These are phyloP conservation scores for button mushroom (Agaricus bisporus) DNA, from an alignment of 768 basidiomycete genomes.

Conservation along the genomic window DNA sequence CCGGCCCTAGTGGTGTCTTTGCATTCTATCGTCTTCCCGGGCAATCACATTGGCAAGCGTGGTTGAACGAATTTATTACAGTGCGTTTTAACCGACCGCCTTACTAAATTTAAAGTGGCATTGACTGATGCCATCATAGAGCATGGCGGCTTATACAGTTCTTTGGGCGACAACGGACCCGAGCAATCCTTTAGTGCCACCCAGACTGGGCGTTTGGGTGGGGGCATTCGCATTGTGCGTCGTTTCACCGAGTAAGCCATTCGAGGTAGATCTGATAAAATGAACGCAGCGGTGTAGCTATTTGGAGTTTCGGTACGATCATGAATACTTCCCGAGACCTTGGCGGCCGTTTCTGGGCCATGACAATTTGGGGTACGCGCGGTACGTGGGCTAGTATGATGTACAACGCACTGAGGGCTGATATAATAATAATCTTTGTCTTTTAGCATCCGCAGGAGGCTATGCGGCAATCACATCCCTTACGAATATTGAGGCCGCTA, in stretches of 20 bases:
- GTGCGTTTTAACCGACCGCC: background rate
- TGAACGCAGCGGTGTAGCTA: slow-evolving; percentile 1
- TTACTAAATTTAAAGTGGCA: background rate
- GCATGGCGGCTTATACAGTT: background rate
- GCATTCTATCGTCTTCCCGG: slow-evolving; percentile 5
- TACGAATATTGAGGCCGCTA: background rate
- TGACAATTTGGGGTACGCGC: slow-evolving; percentile 1
- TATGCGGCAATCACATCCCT: slow-evolving; percentile 1
- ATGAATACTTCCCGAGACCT: slow-evolving; percentile 6
- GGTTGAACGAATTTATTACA: slow-evolving; percentile 5
- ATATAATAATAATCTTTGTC: background rate
- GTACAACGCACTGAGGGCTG: background rate
- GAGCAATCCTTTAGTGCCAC: slow-evolving; percentile 4
- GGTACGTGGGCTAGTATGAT: background rate
- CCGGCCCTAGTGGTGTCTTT: slow-evolving; percentile 5
- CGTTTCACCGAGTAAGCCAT: background rate
- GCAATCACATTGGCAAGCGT: slow-evolving; percentile 3
- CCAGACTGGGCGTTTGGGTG: slow-evolving; percentile 3
- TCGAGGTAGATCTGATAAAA: background rate
- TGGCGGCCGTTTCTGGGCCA: slow-evolving; percentile 2
- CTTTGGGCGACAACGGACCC: slow-evolving; percentile 5
- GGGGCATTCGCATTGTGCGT: slow-evolving; percentile 4
- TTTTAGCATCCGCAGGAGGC: background rate
- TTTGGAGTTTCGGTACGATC: slow-evolving; percentile 1
- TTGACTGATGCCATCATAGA: background rate